phyloP scores from a whole-genome alignment of 1,139 yeast genomes.

The Pichia sp. region DNA sequence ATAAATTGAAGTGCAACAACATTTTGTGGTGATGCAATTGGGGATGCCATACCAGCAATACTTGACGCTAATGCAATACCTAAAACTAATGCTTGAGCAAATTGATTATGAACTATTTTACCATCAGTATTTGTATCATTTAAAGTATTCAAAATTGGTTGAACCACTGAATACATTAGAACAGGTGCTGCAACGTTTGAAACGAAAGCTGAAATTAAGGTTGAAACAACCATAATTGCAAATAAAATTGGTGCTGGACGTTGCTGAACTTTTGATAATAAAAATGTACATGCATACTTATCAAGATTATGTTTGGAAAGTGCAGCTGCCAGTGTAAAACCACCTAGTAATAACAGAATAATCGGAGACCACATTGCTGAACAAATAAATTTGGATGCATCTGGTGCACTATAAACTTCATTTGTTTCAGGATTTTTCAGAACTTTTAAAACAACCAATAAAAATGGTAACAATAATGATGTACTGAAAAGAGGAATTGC shows the following conservation, averaged over 20 bases:
- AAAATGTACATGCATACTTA: conserved; percentile 72
- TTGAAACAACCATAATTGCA: conserved; percentile 78
- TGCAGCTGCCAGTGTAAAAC: conserved; percentile 92
- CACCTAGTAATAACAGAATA: conserved; percentile 81
- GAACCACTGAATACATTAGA: conserved; percentile 80
- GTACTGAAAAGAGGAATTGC: conserved; percentile 86
- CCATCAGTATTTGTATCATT: conserved; percentile 53
- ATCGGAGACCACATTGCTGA: conserved; percentile 94
- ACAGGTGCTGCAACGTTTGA: conserved; percentile 97
- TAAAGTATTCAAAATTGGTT: conserved; percentile 75
- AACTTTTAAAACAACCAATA: conserved; percentile 68
- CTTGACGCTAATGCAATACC: conserved; percentile 92
- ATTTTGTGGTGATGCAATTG: conserved; percentile 94
- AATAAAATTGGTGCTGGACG: conserved; percentile 71
- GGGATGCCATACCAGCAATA: conserved; percentile 94
- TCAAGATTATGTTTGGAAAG: conserved; percentile 86
- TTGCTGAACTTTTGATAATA: conserved; percentile 78
- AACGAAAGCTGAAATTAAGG: conserved; percentile 90
- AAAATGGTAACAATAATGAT: conserved; percentile 70
- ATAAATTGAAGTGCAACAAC: conserved; percentile 82
- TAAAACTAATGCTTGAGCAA: conserved; percentile 75
- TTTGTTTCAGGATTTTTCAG: conserved; percentile 50
- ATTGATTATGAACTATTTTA: conserved; percentile 32
- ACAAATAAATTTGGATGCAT: conserved; percentile 71
- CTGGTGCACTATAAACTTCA: conserved; percentile 53